Base-by-base conservation (phyloP, 2,329 filamentous ascomycete genomes). In the Chrysosporium queenslandicum region DNA sequence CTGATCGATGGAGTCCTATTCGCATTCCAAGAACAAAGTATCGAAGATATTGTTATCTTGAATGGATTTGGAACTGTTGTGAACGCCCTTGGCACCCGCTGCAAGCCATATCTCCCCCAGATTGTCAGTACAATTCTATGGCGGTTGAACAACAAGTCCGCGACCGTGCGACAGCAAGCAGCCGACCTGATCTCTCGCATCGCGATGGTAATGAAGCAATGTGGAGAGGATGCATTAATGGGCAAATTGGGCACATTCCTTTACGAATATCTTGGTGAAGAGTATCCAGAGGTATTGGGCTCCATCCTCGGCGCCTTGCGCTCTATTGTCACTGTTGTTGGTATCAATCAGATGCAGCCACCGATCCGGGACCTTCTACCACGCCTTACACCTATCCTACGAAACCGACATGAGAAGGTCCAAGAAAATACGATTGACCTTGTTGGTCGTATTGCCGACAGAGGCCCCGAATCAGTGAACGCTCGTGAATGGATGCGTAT, bases 401-500 rank as follows among this genome's bases (percentile, higher is more conserved):
- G 92, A 66, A 98, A 98, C 72, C 86, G 92, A 58, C 92, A 98
- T 73, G 92, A 98, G 66, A 98, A 98, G 71, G 94, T 98, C 40
- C 92, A 98, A 68, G 92, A 98, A 65, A 98, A 98, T 70, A 97
- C 92, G 0, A 97, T 98, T 62, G 92, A 98, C 67, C 78, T 98
- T 1, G 92, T 98, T 18, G 92, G 92, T 52, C 91, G 92, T 76
- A 97, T 98, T 61, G 92, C 94, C 14, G 92, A 98, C 70, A 86
- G 92, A 59, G 94, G 92, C 0, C 90, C 92, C 1, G 92, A 98
- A 70, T 91, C 86, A 58, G 92, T 98, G 66, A 95, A 95, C 65
- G 90, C 92, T 12, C 82, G 92, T 64, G 92, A 98, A 71, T 98
- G 92, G 92, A 98, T 98, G 94, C 84, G 92, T 67, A 98, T 98